A percentile compares a stretch with the other conserved stretches of the same genome.
phyloP scores from a whole-genome alignment of 2,329 filamentous ascomycete species.

The Paecilomyces fulvus region DNA sequence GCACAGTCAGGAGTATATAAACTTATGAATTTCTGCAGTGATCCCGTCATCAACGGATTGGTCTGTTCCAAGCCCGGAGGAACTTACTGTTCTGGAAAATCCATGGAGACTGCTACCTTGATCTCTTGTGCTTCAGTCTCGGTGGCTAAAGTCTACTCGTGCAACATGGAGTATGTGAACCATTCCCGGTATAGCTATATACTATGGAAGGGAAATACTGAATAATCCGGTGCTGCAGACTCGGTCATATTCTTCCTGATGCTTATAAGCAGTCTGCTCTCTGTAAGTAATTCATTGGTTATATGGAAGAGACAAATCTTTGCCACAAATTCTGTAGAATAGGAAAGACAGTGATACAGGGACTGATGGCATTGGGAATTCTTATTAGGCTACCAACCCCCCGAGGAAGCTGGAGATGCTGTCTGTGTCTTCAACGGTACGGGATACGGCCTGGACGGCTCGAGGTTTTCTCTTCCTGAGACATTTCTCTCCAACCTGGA shows the following conservation, averaged over 20 bases:
- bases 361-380: not conserved
- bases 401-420: conserved; percentile 9
- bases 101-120: conserved; percentile 9
- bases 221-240: conserved; percentile 1
- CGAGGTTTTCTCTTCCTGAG: conserved; percentile 6
- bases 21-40: conserved; percentile 3
- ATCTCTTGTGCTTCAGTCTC: conserved; percentile 9
- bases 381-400: conserved; percentile 10
- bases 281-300: conserved; percentile 8
- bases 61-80: conserved; percentile 10
- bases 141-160: conserved; percentile 9
- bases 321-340: not conserved
- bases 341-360: not conserved
- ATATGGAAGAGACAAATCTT: not conserved
- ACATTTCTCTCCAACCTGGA: conserved; percentile 1
- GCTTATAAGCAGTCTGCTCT: conserved; percentile 8
- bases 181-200: not conserved
- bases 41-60: conserved; percentile 10
- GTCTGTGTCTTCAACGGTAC: conserved; percentile 20
- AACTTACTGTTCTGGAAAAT: conserved; percentile 11
- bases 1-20: not conserved
- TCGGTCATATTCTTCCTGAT: conserved; percentile 8
- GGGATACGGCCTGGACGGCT: conserved; percentile 9
- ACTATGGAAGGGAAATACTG: not conserved
- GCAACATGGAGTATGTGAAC: conserved; percentile 10